Evolutionary conservation across 768 basidiomycete species (phyloP).

Genomic region (Macrolepiota albuminosa): DNA sequence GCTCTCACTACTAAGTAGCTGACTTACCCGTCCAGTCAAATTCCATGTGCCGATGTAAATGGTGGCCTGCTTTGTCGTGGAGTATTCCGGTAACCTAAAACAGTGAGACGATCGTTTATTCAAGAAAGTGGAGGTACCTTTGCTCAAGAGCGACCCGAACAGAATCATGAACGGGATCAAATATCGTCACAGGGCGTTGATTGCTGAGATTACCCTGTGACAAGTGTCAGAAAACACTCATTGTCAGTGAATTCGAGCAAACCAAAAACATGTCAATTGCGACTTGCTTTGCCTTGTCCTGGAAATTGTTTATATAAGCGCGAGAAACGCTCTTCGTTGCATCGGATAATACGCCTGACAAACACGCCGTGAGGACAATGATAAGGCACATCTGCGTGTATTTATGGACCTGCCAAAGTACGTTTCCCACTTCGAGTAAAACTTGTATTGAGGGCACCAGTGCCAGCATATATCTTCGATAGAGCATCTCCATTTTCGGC

Average conservation of each 20-base stretch:
- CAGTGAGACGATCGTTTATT: neutral
- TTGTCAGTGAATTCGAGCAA: constrained; percentile 19
- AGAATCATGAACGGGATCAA: constrained; percentile 90
- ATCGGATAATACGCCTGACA: constrained; percentile 81
- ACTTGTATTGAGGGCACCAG: constrained; percentile 91
- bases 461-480: constrained; percentile 92
- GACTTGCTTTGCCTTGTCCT: constrained; percentile 89
- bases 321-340: constrained; percentile 95
- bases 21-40: constrained; percentile 77
- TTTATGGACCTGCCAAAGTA: constrained; percentile 69
- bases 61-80: constrained; percentile 61
- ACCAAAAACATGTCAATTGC: constrained; percentile 97
- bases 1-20: neutral
- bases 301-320: constrained; percentile 97
- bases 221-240: constrained; percentile 5
- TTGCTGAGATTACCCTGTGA: constrained; percentile 88
- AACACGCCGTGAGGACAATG: neutral
- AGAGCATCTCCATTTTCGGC: constrained; percentile 95
- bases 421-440: constrained; percentile 94
- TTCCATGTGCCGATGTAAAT: constrained; percentile 96
- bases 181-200: constrained; percentile 85
- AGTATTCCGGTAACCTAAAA: constrained; percentile 76
- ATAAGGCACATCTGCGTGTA: neutral
- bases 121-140: constrained; percentile 38
- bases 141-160: constrained; percentile 67